phyloP scores from a whole-genome alignment of 2,329 filamentous ascomycete genomes.

The Fusarium palustre region DNA sequence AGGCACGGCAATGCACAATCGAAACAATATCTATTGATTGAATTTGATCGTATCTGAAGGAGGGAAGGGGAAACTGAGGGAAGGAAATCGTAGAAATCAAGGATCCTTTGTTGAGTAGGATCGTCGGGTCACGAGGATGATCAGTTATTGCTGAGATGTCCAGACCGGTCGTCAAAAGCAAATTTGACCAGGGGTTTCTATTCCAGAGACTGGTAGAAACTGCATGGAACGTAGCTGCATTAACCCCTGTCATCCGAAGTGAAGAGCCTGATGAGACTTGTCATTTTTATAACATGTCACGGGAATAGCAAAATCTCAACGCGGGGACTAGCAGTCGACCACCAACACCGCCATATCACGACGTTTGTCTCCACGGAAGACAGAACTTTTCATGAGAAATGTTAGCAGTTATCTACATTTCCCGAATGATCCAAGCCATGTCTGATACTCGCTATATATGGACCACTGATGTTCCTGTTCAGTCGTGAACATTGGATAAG shows the following conservation, averaged over 20 bases:
- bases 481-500: neutral
- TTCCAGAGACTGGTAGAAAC: neutral
- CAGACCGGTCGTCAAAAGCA: conserved; percentile 15
- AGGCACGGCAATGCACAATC: neutral
- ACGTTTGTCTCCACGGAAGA: neutral
- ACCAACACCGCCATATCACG: conserved; percentile 17
- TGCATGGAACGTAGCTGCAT: neutral
- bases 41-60: neutral
- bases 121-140: conserved; percentile 24
- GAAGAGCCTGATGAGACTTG: conserved; percentile 6
- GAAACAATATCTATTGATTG: conserved; percentile 3
- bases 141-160: conserved; percentile 2
- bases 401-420: neutral
- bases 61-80: conserved; percentile 22
- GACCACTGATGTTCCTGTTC: neutral
- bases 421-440: neutral
- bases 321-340: conserved; percentile 7
- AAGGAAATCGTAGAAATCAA: neutral
- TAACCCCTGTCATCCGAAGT: neutral
- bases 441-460: neutral
- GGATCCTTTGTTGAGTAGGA: conserved; percentile 12
- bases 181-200: neutral
- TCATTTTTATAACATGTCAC: conserved; percentile 9
- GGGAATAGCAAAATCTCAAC: conserved; percentile 1
- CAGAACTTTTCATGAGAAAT: neutral